Percentiles rank a stretch among this genome's conserved stretches.
phyloP scores from a whole-genome alignment of 208 protist genomes.

The Trypanosoma avium region DNA sequence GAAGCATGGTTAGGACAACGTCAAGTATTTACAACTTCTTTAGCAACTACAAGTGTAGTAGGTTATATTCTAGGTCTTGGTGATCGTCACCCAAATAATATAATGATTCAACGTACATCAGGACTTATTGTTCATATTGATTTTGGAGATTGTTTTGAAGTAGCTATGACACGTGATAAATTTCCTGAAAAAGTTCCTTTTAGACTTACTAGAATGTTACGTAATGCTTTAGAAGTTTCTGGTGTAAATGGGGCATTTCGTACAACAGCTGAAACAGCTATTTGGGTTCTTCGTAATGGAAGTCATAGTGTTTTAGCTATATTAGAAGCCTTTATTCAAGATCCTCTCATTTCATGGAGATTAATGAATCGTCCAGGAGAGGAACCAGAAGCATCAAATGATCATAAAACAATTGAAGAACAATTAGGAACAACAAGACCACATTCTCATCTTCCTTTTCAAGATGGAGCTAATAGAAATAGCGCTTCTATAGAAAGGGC shows the following conservation, averaged over 20 bases:
- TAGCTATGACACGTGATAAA: slow-evolving; percentile 98
- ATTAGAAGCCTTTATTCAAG: slow-evolving; percentile 99
- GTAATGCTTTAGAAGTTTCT: slow-evolving; percentile 98
- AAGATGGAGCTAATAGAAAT: background rate
- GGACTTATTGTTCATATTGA: slow-evolving; percentile 99
- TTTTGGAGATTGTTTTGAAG: slow-evolving; percentile 99
- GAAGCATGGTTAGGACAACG: slow-evolving; percentile 98
- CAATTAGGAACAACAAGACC: slow-evolving; percentile 48
- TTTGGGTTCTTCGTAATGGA: slow-evolving; percentile 97
- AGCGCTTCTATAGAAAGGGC: slow-evolving; percentile 6
- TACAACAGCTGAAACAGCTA: slow-evolving; percentile 95
- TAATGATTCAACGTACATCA: slow-evolving; percentile 98
- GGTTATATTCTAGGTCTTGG: slow-evolving; percentile 98
- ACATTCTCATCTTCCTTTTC: slow-evolving; percentile 20
- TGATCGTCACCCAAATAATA: slow-evolving; percentile 99
- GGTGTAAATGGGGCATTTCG: slow-evolving; percentile 98
- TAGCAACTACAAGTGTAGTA: slow-evolving; percentile 99
- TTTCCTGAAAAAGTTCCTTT: slow-evolving; percentile 99
- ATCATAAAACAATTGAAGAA: slow-evolving; percentile 78
- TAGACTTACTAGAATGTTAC: slow-evolving; percentile 99
- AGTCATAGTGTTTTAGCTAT: slow-evolving; percentile 98
- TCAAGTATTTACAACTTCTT: slow-evolving; percentile 97
- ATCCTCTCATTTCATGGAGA: slow-evolving; percentile 99
- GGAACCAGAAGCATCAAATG: slow-evolving; percentile 67
- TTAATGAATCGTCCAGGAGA: slow-evolving; percentile 83